Base-by-base conservation (phyloP, 305 asterid species). In the Ruellia speciosa region DNA sequence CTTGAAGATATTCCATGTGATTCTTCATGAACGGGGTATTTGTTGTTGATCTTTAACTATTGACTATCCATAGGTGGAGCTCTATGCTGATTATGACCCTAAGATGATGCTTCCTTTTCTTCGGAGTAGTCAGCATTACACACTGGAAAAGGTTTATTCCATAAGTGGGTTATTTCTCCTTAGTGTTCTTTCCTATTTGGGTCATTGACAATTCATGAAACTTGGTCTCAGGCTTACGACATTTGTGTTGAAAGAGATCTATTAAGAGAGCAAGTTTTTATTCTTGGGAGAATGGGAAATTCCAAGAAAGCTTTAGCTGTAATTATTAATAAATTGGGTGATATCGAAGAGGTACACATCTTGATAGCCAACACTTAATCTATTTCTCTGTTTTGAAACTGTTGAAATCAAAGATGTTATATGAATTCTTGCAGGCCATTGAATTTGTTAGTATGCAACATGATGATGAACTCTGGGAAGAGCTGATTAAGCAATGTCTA, bases 381-480 rank as follows among this genome's bases (percentile, higher is more conserved):
- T 49, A 37, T 49, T 59, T 58, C 49, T 51, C 57, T 56, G 14
- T 60, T 68, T 54, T 66, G 64, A 51, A 67, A 62, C 49, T 62
- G 19, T 40, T 48, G 60, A 68, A 46, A 57, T 66, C 54, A 10
- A 70, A 58, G 24, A 51, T 53, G 69, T 63, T 62, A 59, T n/a
- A 37, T 77, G 72, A 69, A 41, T 60, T 46, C 64, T 50, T 67
- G 67, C 84, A 92, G 97, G 99, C 99, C 60, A 83, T 92, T 60
- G 99, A 92, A 77, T 92, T 88, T 74, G 99, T 86, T 40, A 82
- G 89, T 56, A 80, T 75, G 88, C 96, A 92, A 72, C 90, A 92
- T 41, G 99, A 92, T 67, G 99, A 92, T 75, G 97, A 88, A 57
- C 97, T 92, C 54, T 92, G 99, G 99, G 99, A 92, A 67, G 97